phyloP scores from a whole-genome alignment of 2,329 filamentous ascomycete species.

The Xylaria sp. region DNA sequence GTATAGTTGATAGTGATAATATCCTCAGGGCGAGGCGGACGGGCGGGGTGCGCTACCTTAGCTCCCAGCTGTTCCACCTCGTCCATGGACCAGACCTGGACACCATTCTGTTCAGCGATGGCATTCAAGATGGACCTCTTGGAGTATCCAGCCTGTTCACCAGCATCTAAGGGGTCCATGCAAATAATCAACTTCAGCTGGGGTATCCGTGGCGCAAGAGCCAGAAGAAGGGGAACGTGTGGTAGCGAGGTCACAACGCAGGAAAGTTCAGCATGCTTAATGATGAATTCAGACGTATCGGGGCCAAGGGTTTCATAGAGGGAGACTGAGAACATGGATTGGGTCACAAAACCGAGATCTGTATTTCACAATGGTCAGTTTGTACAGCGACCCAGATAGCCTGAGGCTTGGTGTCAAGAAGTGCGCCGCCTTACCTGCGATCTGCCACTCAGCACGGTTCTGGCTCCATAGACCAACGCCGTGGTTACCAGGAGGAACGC shows the following conservation, averaged over 20 bases:
- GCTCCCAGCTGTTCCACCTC: slow-evolving; percentile 86
- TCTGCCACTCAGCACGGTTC: slow-evolving; percentile 90
- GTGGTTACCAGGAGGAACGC: slow-evolving; percentile 73
- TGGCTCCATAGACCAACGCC: slow-evolving; percentile 87
- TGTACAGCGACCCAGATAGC: neutral
- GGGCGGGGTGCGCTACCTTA: slow-evolving; percentile 74
- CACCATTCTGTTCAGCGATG: slow-evolving; percentile 77
- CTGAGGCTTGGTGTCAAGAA: neutral
- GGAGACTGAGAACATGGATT: slow-evolving; percentile 88
- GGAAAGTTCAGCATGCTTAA: slow-evolving; percentile 84
- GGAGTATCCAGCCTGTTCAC: slow-evolving; percentile 79
- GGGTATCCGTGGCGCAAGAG: slow-evolving; percentile 80
- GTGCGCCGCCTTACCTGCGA: slow-evolving; percentile 65
- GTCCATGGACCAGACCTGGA: slow-evolving; percentile 81
- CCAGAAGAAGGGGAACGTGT: slow-evolving; percentile 84
- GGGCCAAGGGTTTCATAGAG: slow-evolving; percentile 96
- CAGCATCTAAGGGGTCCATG: slow-evolving; percentile 82
- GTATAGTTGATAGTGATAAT: slow-evolving; percentile 92
- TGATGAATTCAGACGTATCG: slow-evolving; percentile 92
- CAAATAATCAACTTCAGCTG: slow-evolving; percentile 88
- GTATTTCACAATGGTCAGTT: slow-evolving; percentile 30
- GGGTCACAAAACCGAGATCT: slow-evolving; percentile 89
- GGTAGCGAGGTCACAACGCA: slow-evolving; percentile 82
- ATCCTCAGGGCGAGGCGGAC: slow-evolving; percentile 78
- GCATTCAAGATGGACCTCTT: slow-evolving; percentile 82